Percentiles rank a stretch among this genome's conserved stretches.
phyloP scores from a whole-genome alignment of 441 rosid genomes.

The Adansonia gregorii region DNA sequence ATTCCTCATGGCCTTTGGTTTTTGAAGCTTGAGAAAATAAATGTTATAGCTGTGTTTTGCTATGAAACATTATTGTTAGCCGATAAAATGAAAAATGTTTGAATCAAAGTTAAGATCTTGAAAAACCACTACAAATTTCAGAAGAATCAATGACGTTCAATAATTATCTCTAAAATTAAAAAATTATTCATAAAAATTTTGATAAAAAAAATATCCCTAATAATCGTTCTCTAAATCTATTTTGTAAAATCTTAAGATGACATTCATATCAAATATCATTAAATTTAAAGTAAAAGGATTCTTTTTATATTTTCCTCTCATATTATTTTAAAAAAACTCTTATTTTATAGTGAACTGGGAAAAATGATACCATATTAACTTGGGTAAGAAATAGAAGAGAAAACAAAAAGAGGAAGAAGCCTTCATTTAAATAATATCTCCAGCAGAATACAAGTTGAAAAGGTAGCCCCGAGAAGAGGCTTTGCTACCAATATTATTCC shows the following conservation, averaged over 20 bases:
- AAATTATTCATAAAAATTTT: too few species aligned
- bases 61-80: not conserved
- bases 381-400: not conserved
- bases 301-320: too few species aligned
- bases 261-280: too few species aligned
- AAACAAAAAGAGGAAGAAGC: slow-evolving; percentile 31
- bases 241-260: too few species aligned
- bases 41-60: not conserved
- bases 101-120: not conserved
- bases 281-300: too few species aligned
- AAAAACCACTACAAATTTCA: too few species aligned
- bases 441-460: slow-evolving; percentile 40
- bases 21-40: not conserved
- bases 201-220: too few species aligned
- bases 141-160: too few species aligned
- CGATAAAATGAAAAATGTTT: not conserved
- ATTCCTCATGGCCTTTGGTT: not conserved
- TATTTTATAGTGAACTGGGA: not conserved
- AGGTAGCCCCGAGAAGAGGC: slow-evolving; percentile 32
- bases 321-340: too few species aligned
- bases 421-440: slow-evolving; percentile 34
- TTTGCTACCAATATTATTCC: slow-evolving; percentile 32
- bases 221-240: too few species aligned
- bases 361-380: not conserved
- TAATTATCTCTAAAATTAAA: too few species aligned